Evolutionary conservation across 2,329 filamentous ascomycete genomes (phyloP), one percentile per base, ranked within the genome.

Genomic region (Lasiodiplodia sp.): DNA sequence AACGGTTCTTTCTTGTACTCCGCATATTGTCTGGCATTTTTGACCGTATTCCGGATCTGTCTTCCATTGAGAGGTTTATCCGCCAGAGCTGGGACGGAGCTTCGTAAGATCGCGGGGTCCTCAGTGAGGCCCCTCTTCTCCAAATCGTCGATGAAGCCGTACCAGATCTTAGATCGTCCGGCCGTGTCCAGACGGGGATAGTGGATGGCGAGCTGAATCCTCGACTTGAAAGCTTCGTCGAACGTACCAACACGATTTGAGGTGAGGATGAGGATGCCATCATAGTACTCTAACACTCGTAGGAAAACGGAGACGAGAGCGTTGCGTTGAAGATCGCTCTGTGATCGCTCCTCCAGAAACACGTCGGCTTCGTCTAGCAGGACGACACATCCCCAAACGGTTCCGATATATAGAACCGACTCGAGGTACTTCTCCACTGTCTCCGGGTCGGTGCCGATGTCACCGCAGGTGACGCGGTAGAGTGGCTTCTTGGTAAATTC

Each of bases 401-500:
- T n/a, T 3, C 34, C n/a, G 12, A 44, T 40, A 4, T 44, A n/a
- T 14, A 62, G 31, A 4, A 44, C 25, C 23, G 23, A 25, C 8
- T 40, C 40, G 5, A 44, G 21, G 44, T 18, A 28, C 11, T 62
- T 25, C 8, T 31, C 47, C 0, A 53, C 40, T 10, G 49, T 23
- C n/a, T 44, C 11, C 3, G n/a, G 57, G 1, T 44, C 37, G 6
- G 55, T 62, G 1, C 68, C 68, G 12, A 69, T 52, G n/a, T 60
- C 68, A 14, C 64, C 68, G 23, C 34, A 38, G 21, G 71, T 71
- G 40, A 76, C 71, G 52, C 71, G 68, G 64, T 76, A 77, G 10
- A 76, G 72, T 5, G 77, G 78, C 6, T 71, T 70, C 31, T 74
- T 70, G 52, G 75, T 71, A 49, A 72, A 68, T 53, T 79, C 75